These are phyloP conservation scores for Cucurbita moschata DNA, from an alignment of 306 rosid species.

Conservation along the genomic window DNA sequence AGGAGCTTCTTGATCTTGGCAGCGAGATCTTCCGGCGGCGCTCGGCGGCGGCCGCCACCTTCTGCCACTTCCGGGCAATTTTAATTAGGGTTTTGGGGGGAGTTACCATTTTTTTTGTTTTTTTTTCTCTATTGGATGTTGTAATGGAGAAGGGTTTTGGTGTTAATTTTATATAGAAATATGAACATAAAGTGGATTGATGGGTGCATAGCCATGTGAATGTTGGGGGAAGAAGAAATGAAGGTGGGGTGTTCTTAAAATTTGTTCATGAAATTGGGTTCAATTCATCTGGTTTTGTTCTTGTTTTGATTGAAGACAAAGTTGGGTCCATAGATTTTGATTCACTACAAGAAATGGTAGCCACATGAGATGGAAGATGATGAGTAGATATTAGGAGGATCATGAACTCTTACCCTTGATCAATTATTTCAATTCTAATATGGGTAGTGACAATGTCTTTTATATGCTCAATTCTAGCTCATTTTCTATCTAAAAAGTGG, in stretches of 20 bases:
- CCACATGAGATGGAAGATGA: neutral
- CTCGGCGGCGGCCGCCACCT: neutral
- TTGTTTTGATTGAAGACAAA: neutral
- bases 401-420: neutral
- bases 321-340: slow-evolving; percentile 6
- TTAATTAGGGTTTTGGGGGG: neutral
- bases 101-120: neutral
- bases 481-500: neutral
- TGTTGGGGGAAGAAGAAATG: neutral
- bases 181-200: neutral
- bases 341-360: slow-evolving; percentile 1
- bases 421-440: neutral
- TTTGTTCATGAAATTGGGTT: neutral
- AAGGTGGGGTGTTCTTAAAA: neutral
- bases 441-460: neutral
- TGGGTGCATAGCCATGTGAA: neutral
- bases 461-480: neutral
- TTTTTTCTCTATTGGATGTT: neutral
- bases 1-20: neutral
- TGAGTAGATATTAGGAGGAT: neutral
- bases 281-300: neutral
- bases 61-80: neutral
- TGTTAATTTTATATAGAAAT: neutral
- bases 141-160: neutral
- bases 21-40: neutral